Evolutionary conservation across 345 rosid genomes (phyloP).

Genomic region (Gossypioides kirkii): DNA sequence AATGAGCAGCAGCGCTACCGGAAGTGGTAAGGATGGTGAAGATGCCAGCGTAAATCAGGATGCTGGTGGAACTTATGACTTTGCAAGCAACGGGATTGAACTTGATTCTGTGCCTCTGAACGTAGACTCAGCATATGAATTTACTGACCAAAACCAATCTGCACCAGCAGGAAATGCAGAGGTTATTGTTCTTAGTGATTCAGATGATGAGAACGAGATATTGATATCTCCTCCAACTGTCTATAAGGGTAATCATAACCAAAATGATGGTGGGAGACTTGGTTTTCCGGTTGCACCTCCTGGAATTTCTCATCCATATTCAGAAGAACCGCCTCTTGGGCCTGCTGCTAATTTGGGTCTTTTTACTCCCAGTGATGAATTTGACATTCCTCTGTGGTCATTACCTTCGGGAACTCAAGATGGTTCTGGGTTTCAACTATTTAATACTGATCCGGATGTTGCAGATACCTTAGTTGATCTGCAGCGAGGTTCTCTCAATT

Average conservation of each 20-base stretch:
- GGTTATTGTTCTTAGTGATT: slow-evolving; percentile 84
- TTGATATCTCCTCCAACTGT: slow-evolving; percentile 45
- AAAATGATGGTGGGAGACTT: slow-evolving; percentile 43
- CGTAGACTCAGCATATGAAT: slow-evolving; percentile 49
- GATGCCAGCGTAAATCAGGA: slow-evolving; percentile 94
- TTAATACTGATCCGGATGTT: slow-evolving; percentile 36
- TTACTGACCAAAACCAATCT: slow-evolving; percentile 43
- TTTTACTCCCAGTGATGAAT: slow-evolving; percentile 61
- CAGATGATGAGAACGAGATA: slow-evolving; percentile 80
- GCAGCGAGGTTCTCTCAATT: slow-evolving; percentile 47
- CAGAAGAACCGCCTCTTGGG: slow-evolving; percentile 53
- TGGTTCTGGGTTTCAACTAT: slow-evolving; percentile 70
- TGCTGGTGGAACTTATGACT: slow-evolving; percentile 61
- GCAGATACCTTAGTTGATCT: slow-evolving; percentile 57
- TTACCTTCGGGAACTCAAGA: slow-evolving; percentile 63
- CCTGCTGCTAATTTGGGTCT: slow-evolving; percentile 56
- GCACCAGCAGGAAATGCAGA: slow-evolving; percentile 53
- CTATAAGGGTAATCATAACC: slow-evolving; percentile 45
- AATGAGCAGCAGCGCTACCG: slow-evolving; percentile 92
- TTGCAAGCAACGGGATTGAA: slow-evolving; percentile 55
- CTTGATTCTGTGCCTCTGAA: slow-evolving; percentile 73
- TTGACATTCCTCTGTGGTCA: slow-evolving; percentile 64
- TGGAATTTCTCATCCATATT: slow-evolving; percentile 51
- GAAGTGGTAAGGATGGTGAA: slow-evolving; percentile 90
- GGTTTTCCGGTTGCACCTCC: slow-evolving; percentile 53